Percentiles rank a stretch among this genome's conserved stretches.
Conservation (phyloP, 2,329 filamentous ascomycete genomes). For the Diaporthe sp. region DNA sequence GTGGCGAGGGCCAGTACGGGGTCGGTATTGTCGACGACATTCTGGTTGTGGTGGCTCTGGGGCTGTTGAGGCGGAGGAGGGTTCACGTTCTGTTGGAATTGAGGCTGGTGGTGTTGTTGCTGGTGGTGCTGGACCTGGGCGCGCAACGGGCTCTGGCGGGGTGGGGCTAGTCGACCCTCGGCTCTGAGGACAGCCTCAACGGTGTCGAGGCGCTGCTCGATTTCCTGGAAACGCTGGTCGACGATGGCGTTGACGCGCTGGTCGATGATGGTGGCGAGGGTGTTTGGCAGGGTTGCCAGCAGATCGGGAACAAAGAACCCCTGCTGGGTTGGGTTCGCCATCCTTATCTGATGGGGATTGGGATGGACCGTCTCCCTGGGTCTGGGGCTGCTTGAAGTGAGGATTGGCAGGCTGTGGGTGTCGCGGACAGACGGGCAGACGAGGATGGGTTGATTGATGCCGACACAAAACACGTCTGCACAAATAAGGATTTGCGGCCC, state of each 20-base stretch:
- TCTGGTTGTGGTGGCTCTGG: constrained; percentile 27
- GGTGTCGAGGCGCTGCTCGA: constrained; percentile 33
- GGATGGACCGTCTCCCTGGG: constrained; percentile 13
- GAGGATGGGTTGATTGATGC: constrained; percentile 30
- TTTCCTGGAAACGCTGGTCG: constrained; percentile 33
- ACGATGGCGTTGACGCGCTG: constrained; percentile 32
- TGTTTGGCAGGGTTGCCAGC: constrained; percentile 31
- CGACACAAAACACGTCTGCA: constrained; percentile 30
- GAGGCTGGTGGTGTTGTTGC: constrained; percentile 31
- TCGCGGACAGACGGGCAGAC: constrained; percentile 26
- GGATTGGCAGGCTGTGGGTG: constrained; percentile 29
- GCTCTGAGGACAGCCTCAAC: constrained; percentile 32
- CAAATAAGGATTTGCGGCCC: constrained; percentile 28
- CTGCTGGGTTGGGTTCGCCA: constrained; percentile 34
- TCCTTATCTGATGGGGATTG: constrained; percentile 16
- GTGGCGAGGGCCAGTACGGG: constrained; percentile 35
- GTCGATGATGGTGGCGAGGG: constrained; percentile 35
- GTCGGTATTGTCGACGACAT: constrained; percentile 34
- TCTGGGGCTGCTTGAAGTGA: constrained; percentile 35
- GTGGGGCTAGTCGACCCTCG: constrained; percentile 33
- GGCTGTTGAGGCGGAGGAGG: constrained; percentile 19
- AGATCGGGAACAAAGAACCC: constrained; percentile 35
- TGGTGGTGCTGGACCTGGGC: constrained; percentile 31
- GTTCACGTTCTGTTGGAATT: constrained; percentile 26
- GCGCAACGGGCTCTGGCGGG: constrained; percentile 32